These are phyloP conservation scores for Aspergillus wentii DNA, from an alignment of 495 filamentous ascomycete species.

Conservation along the genomic window DNA sequence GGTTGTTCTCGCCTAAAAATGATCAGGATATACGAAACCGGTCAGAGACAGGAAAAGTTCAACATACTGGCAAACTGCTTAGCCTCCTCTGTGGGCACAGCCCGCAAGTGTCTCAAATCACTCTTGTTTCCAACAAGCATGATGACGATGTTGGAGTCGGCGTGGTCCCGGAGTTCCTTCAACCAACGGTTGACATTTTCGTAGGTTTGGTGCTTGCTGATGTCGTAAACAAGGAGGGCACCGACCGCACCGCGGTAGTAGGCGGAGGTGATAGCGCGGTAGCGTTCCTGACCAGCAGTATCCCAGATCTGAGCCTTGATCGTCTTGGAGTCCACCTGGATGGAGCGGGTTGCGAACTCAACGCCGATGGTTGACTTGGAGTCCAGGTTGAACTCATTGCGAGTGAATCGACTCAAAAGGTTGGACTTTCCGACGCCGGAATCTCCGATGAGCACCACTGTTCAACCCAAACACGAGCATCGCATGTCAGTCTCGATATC, in stretches of 20 bases:
- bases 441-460: conserved; percentile 98
- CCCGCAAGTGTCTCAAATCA: conserved; percentile 96
- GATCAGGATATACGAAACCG: too few relatives aligned
- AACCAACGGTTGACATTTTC: conserved; percentile 99
- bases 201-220: conserved; percentile 98
- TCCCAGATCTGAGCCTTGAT: conserved; percentile 99
- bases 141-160: conserved; percentile 98
- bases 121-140: conserved; percentile 99
- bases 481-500: conserved; percentile 14
- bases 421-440: conserved; percentile 99
- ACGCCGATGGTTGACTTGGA: conserved; percentile 99
- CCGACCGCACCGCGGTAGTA: conserved; percentile 98
- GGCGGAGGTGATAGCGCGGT: conserved; percentile 97
- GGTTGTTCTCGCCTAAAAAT: conserved; percentile 91
- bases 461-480: conserved; percentile 12
- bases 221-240: conserved; percentile 97
- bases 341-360: conserved; percentile 97
- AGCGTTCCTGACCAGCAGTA: conserved; percentile 97
- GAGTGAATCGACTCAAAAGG: conserved; percentile 97
- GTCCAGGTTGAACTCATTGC: conserved; percentile 99
- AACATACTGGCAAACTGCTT: conserved; percentile 94
- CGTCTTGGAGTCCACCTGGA: conserved; percentile 98
- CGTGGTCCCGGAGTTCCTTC: conserved; percentile 97
- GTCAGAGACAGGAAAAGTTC: conserved; percentile 27
- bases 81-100: conserved; percentile 96